phyloP scores from a whole-genome alignment of 768 basidiomycete genomes.

The Pisolithus sp. region DNA sequence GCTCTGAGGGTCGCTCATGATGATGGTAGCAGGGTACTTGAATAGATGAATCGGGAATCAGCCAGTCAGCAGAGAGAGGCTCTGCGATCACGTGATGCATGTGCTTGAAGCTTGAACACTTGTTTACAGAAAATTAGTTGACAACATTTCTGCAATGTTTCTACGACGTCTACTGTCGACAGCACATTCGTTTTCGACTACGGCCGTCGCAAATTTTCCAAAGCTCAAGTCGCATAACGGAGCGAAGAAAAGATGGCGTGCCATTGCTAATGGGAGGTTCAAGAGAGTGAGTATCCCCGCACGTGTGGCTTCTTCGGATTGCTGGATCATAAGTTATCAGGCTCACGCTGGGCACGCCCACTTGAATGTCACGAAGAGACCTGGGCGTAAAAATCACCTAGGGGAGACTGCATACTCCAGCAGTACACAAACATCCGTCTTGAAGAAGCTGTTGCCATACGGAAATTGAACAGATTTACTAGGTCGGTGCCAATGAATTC shows the following conservation, averaged over 20 bases:
- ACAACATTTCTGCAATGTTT: constrained; percentile 16
- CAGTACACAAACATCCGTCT: constrained; percentile 53
- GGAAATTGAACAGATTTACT: constrained; percentile 31
- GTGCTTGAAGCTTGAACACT: too few species aligned
- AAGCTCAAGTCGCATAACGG: constrained; percentile 79
- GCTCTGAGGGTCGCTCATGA: constrained; percentile 47
- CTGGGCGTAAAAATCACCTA: constrained; percentile 60
- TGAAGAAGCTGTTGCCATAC: constrained; percentile 72
- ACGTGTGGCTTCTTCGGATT: background rate
- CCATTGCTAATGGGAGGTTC: constrained; percentile 60
- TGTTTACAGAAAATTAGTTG: too few species aligned
- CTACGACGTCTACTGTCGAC: constrained; percentile 21
- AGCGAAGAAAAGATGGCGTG: constrained; percentile 76
- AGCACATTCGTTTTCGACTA: constrained; percentile 53
- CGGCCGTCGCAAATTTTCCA: constrained; percentile 49
- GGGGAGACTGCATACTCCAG: constrained; percentile 62
- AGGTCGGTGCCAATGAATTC: constrained; percentile 9
- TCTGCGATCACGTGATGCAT: too few species aligned
- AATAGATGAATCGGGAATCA: background rate
- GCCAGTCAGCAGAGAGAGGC: too few species aligned
- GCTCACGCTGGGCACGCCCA: constrained; percentile 67
- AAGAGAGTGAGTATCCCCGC: constrained; percentile 54
- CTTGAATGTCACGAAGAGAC: constrained; percentile 61
- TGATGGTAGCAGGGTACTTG: constrained; percentile 15
- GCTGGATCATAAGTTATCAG: constrained; percentile 28